phyloP scores from a whole-genome alignment of 306 rosid genomes.

The Inga oerstediana region DNA sequence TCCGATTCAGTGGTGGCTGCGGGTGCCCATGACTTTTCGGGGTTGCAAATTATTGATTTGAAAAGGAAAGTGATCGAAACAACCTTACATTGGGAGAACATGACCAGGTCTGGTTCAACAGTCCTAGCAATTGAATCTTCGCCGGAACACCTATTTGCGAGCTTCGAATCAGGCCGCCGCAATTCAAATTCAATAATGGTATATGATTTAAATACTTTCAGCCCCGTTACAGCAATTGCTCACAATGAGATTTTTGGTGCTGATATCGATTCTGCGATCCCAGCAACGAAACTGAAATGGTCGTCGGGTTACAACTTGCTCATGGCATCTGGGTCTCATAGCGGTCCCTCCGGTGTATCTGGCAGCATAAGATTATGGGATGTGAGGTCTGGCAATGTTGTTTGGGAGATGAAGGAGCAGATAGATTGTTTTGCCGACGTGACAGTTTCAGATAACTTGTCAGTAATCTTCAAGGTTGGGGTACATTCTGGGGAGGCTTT shows the following conservation, averaged over 20 bases:
- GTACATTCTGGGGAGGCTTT: constrained; percentile 72
- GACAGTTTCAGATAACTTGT: constrained; percentile 61
- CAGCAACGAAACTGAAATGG: constrained; percentile 87
- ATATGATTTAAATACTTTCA: constrained; percentile 60
- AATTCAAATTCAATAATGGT: constrained; percentile 85
- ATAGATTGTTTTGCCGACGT: constrained; percentile 85
- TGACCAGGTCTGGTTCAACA: constrained; percentile 79
- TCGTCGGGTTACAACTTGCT: constrained; percentile 53
- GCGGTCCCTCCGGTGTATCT: constrained; percentile 86
- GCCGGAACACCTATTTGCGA: constrained; percentile 59
- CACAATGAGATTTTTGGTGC: constrained; percentile 89
- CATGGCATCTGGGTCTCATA: constrained; percentile 93
- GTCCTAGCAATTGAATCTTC: constrained; percentile 87
- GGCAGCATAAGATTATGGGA: constrained; percentile 89
- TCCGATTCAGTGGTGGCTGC: constrained; percentile 71
- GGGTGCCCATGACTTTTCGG: constrained; percentile 94
- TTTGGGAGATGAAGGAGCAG: constrained; percentile 75
- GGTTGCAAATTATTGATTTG: constrained; percentile 78
- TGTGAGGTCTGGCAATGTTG: constrained; percentile 60
- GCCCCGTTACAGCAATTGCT: constrained; percentile 53
- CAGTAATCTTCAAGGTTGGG: constrained; percentile 80
- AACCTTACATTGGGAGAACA: constrained; percentile 81
- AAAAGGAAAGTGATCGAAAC: constrained; percentile 50
- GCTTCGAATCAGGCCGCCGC: constrained; percentile 83
- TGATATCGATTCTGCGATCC: constrained; percentile 77